Evolutionary conservation across 768 basidiomycete species (phyloP).

Genomic region (Ephemerocybe angulata): DNA sequence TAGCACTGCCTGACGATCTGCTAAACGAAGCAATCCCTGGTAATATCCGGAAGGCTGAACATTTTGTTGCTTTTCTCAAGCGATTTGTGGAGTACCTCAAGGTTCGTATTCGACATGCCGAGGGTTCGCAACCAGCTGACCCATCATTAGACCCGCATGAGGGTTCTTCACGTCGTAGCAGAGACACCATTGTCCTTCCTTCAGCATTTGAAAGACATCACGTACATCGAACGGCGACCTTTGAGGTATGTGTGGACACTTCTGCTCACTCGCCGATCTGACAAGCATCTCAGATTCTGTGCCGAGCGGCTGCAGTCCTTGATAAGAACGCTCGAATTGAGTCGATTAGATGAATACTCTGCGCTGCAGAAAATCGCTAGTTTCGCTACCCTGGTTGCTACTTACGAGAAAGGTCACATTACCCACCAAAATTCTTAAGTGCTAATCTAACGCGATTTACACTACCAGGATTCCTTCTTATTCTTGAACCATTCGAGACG

Average conservation of each 20-base stretch:
- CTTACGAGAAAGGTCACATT: conserved; percentile 86
- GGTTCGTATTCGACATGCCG: conserved; percentile 38
- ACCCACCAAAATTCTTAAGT: background rate
- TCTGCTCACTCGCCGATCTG: background rate
- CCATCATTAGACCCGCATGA: conserved; percentile 81
- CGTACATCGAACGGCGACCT: conserved; percentile 93
- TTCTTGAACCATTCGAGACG: conserved; percentile 97
- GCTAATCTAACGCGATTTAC: no score
- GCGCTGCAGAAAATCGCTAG: conserved; percentile 92
- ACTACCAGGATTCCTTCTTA: conserved; percentile 81
- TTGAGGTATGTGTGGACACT: conserved; percentile 54
- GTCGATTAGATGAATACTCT: conserved; percentile 84
- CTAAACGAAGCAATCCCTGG: conserved; percentile 95
- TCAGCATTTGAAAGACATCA: conserved; percentile 97
- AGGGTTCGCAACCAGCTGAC: background rate
- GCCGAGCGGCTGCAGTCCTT: conserved; percentile 93
- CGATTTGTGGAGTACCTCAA: conserved; percentile 98
- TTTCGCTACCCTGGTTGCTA: conserved; percentile 95
- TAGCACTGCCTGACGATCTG: conserved; percentile 88
- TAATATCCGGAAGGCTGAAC: conserved; percentile 97
- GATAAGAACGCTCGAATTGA: conserved; percentile 88
- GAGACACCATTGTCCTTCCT: conserved; percentile 96
- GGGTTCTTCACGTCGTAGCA: conserved; percentile 97
- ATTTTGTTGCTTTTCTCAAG: conserved; percentile 97
- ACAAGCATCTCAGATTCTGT: conserved; percentile 66